Evolutionary conservation across 176 grass and related monocot species (phyloP).

Genomic region (Oryza longistaminata): DNA sequence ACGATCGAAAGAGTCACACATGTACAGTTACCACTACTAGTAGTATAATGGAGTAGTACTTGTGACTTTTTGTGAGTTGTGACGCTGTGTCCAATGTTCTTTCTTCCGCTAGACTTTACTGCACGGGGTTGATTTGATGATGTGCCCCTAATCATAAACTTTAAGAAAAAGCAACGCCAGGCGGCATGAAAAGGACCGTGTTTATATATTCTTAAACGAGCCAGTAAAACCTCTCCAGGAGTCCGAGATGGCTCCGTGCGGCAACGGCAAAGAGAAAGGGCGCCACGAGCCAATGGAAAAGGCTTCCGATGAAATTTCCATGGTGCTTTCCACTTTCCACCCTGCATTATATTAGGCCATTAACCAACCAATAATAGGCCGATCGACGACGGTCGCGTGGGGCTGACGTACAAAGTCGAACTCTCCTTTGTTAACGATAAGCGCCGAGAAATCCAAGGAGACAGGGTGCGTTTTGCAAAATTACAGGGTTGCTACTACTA

Average conservation of each 20-base stretch:
- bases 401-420: background rate
- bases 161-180: background rate
- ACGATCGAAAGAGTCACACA: background rate
- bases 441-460: background rate
- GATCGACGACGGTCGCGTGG: background rate
- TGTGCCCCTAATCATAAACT: background rate
- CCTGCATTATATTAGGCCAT: background rate
- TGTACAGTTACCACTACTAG: background rate
- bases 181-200: background rate
- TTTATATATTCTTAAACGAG: background rate
- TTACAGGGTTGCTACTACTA: too few relatives aligned
- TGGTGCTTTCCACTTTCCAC: conserved; percentile 1
- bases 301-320: conserved; percentile 3
- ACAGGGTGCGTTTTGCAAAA: background rate
- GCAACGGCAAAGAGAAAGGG: background rate
- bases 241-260: background rate
- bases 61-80: too few relatives aligned
- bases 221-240: background rate
- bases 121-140: background rate
- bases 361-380: background rate
- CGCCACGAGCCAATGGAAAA: background rate
- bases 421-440: background rate
- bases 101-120: conserved; percentile 23
- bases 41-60: too few relatives aligned
- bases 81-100: too few relatives aligned